Evolutionary conservation across 1,284 basidiomycete genomes (phyloP), one percentile per base, ranked within the genome.

Genomic region (Ganoderma resinaceum): DNA sequence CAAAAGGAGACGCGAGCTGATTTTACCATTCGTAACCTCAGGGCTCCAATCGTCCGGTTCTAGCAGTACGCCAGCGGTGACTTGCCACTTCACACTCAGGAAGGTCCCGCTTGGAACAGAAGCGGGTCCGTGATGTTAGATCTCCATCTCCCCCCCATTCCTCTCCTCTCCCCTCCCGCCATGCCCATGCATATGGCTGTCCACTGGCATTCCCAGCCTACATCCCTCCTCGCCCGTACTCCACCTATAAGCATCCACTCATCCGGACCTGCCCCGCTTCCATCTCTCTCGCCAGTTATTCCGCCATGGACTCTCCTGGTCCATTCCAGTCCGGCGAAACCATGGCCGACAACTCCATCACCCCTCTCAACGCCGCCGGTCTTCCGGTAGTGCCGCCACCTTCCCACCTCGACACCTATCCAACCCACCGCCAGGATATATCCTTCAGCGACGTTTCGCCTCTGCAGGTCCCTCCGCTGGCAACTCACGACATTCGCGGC

Each of bases 351-450:
- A 14, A 26, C 31, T 42, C 65, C 8, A 63, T 62, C 26, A 37
- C 65, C 2, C 55, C 63, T 6, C 33, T 63, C 62, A 49, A 55
- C 26, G 26, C 53, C 59, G 53, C 62, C 33, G 61, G 63, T n/a
- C 59, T 58, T 55, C 46, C 61, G 8, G 23, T 49, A 2, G 60
- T 40, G 29, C 43, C 59, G 37, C 23, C 66, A 7, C 71, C 68
- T 0, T 66, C 71, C 2, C 65, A 68, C 40, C 65, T 70, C 43
- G 62, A 72, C 23, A 55, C 70, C 8, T 70, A 68, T 26, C 68
- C 69, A 23, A 63, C 60, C 42, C 60, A 63, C 29, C 11, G 29
- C 16, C 23, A 37, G 42, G 42, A 26, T 43, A 31, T 63, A 18
- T 20, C 66, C 16, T 58, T 49, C 29, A 9, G 29, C 52, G 29